A percentile compares a stretch with the other conserved stretches of the same genome.
These are phyloP conservation scores for Saccharum officinarum DNA, from an alignment of 176 grass and related monocot genomes.

Conservation along the genomic window DNA sequence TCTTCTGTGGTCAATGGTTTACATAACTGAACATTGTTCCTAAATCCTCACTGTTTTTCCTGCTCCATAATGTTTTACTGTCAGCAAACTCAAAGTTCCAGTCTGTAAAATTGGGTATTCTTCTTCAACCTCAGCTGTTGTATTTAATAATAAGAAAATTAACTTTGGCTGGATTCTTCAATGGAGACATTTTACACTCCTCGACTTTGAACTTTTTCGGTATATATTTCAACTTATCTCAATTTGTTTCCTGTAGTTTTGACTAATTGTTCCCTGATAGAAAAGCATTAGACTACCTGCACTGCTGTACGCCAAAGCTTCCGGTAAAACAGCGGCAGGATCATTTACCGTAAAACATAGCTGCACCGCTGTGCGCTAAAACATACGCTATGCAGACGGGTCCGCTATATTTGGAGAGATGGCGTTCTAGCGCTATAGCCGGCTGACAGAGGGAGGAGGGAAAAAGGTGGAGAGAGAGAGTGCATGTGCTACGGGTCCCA, in stretches of 20 bases:
- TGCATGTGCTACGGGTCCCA: no score
- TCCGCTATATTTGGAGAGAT: no score
- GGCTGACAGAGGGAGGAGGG: no score
- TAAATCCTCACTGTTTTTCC: constrained; percentile 1
- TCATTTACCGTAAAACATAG: no score
- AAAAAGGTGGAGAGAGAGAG: no score
- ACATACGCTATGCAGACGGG: no score
- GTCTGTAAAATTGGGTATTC: not conserved
- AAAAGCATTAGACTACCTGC: no score
- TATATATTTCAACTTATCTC: not conserved
- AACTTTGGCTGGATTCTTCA: not conserved
- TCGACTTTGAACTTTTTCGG: not conserved
- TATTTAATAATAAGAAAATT: not conserved
- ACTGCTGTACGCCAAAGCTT: no score
- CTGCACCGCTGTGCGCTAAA: no score
- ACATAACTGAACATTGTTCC: not conserved
- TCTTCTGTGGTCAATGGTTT: not conserved
- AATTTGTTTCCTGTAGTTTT: not conserved
- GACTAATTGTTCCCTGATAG: not conserved
- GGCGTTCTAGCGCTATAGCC: no score
- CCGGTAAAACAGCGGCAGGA: no score
- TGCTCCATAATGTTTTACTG: not conserved
- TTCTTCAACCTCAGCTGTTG: not conserved
- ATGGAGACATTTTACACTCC: not conserved
- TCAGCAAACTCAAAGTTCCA: not conserved